Evolutionary conservation across 805 yeast genomes (phyloP).

Genomic region (Lachancea waltii): DNA sequence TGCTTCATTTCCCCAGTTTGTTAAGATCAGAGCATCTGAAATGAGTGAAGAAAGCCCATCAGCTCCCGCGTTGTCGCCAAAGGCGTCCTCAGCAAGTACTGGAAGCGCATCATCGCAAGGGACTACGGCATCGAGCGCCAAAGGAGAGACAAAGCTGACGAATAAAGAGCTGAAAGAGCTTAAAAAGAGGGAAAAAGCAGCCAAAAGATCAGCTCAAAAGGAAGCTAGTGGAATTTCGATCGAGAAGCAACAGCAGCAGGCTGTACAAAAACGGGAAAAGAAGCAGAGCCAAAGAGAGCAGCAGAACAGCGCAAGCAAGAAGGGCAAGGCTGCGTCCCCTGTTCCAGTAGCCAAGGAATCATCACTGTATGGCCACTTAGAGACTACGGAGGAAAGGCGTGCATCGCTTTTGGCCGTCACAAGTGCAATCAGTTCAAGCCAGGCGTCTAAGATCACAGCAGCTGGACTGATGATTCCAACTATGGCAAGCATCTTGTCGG

Average conservation of each 20-base stretch:
- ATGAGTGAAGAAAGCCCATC: slow-evolving; percentile 3
- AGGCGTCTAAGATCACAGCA: slow-evolving; percentile 32
- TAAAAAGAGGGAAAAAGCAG: slow-evolving; percentile 87
- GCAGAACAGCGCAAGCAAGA: slow-evolving; percentile 43
- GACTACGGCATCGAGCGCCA: slow-evolving; percentile 1
- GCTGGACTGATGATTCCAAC: slow-evolving; percentile 32
- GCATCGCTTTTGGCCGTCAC: slow-evolving; percentile 32
- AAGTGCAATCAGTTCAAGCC: slow-evolving; percentile 30
- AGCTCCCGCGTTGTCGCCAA: not conserved
- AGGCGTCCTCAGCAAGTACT: not conserved
- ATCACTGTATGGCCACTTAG: slow-evolving; percentile 70
- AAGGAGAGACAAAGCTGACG: slow-evolving; percentile 36
- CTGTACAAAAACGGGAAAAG: slow-evolving; percentile 40
- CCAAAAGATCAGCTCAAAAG: slow-evolving; percentile 84
- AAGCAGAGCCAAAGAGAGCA: slow-evolving; percentile 37
- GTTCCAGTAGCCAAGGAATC: slow-evolving; percentile 43
- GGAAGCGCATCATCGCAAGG: slow-evolving; percentile 2
- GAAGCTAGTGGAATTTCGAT: slow-evolving; percentile 53
- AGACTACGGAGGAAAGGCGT: slow-evolving; percentile 69
- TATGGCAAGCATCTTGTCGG: slow-evolving; percentile 24
- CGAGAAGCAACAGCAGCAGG: slow-evolving; percentile 34
- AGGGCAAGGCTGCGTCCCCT: slow-evolving; percentile 35
- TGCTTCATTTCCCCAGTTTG: not conserved
- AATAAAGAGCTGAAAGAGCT: slow-evolving; percentile 83
- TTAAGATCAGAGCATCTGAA: too few species aligned